Base-by-base conservation (phyloP, 768 basidiomycete species). In the Lentinula sp. region DNA sequence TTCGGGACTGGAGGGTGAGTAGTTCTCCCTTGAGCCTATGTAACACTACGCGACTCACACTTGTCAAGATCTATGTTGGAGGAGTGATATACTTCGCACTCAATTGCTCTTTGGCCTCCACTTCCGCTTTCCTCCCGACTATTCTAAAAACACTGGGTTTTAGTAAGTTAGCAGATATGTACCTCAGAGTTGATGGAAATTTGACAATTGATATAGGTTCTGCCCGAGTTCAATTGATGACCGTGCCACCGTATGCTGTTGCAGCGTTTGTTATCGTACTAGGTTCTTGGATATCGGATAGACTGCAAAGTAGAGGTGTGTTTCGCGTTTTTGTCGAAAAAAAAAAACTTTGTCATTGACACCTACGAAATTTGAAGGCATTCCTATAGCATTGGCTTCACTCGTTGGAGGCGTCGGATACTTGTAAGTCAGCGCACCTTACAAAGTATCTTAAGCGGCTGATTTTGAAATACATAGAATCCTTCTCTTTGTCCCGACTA, bases 101-200 rank as follows among this genome's bases (percentile, higher is more conserved):
- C 54, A 91, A 91, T 66, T 83, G 82, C 55, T 87, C 89, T 20
- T 74, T 92, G 15, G 85, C 88, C n/a, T 88, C 90, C 8, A 88
- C 88, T 39, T 86, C 87, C 23, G 90, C 90, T 0, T 94, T 94
- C 74, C 73, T 94, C 58, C 92, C 92, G 2, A 93, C 90, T 2
- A 90, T 93, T 66, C 83, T 93, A 48, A 78, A 76, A 46, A 89
- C 86, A 0, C 85, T 92, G 60, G 88, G 88, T 37, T 85, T 80
- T 65, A 82, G 90, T 90, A 60, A 56, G 55, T 56, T n/a, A 37
- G 13, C 33, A 51, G 88, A 75, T 32, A 43, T 28, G 59, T 36
- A 15, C 33, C 18, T 39, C 39, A 13, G 32, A 23, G 35, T 2
- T 16, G n/a, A 35, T 64, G 20, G 39, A 9, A 33, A 12, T 43